phyloP scores from a whole-genome alignment of 2,329 filamentous ascomycete genomes.

The Anthostomella pinea region DNA sequence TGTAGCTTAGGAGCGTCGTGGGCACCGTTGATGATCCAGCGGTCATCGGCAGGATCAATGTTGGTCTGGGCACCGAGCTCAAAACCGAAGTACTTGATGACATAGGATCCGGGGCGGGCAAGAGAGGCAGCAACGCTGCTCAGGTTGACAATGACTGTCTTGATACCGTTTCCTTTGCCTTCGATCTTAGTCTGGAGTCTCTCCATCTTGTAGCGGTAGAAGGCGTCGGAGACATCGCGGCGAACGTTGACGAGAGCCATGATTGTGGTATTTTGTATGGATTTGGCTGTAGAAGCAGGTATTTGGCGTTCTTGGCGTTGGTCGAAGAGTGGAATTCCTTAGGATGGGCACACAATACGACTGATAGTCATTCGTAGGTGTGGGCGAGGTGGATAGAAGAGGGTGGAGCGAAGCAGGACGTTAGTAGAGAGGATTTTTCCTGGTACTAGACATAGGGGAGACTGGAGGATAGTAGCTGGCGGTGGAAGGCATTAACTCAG shows the following conservation, averaged over 20 bases:
- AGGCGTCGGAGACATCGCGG: constrained; percentile 95
- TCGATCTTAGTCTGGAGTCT: constrained; percentile 98
- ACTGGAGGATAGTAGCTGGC: constrained; percentile 47
- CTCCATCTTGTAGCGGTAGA: constrained; percentile 99
- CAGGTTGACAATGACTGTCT: constrained; percentile 96
- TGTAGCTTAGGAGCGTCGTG: constrained; percentile 95
- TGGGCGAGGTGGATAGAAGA: constrained; percentile 33
- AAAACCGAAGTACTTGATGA: constrained; percentile 99
- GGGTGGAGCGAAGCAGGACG: constrained; percentile 42
- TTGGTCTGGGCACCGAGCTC: constrained; percentile 98
- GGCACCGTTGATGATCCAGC: constrained; percentile 99
- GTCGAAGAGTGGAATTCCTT: constrained; percentile 23
- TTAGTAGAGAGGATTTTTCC: constrained; percentile 54
- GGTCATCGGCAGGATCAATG: constrained; percentile 93
- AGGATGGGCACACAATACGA: constrained; percentile 16
- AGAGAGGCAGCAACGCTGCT: constrained; percentile 90
- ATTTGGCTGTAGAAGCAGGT: constrained; percentile 14
- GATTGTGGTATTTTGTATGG: constrained; percentile 50
- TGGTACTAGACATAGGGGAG: constrained; percentile 55
- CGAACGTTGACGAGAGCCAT: constrained; percentile 99
- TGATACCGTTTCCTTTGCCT: constrained; percentile 99
- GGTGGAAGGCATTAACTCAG: constrained; percentile 58
- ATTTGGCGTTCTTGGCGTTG: constrained; percentile 11
- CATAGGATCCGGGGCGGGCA: constrained; percentile 85
- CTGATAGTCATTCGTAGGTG: constrained; percentile 31